Conservation (phyloP, 177 flowering plant species). For the Tripterygium wilfordii region DNA sequence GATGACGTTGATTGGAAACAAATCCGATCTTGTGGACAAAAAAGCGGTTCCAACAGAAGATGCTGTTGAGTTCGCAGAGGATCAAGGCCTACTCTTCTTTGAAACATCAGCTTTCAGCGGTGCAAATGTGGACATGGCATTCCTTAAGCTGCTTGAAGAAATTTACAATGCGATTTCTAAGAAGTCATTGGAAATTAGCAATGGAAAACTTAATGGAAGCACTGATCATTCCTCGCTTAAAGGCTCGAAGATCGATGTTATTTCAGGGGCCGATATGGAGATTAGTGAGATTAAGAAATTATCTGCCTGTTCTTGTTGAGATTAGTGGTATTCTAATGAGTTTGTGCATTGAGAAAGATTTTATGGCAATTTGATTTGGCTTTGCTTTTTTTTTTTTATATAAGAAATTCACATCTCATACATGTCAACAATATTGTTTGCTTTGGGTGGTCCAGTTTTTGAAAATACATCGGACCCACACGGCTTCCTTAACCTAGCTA, state of each 20-base stretch:
- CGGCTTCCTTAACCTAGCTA: too few relatives aligned
- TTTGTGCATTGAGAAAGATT: too few relatives aligned
- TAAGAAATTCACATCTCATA: too few relatives aligned
- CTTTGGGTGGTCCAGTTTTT: too few relatives aligned
- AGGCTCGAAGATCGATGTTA: constrained; percentile 53
- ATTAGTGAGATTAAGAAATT: constrained; percentile 59
- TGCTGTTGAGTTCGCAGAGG: constrained; percentile 58
- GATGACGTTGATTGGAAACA: constrained; percentile 65
- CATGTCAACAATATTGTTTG: too few relatives aligned
- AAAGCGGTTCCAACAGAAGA: constrained; percentile 52
- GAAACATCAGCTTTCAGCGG: constrained; percentile 70
- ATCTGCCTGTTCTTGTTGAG: constrained; percentile 56
- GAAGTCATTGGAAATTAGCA: constrained; percentile 28
- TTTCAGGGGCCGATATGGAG: constrained; percentile 44
- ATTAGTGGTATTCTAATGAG: too few relatives aligned
- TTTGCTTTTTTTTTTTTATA: neutral
- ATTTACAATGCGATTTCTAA: constrained; percentile 38
- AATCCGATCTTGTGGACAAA: constrained; percentile 52
- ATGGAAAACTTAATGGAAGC: constrained; percentile 13
- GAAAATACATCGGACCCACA: too few relatives aligned
- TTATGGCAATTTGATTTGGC: neutral
- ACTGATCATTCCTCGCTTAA: constrained; percentile 16
- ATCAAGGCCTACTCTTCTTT: constrained; percentile 55
- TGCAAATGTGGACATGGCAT: constrained; percentile 59
- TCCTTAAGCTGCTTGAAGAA: constrained; percentile 44